Percentiles rank a stretch among this genome's conserved stretches.
phyloP scores from a whole-genome alignment of 1,139 yeast species.

The Candida tetrigidarum region DNA sequence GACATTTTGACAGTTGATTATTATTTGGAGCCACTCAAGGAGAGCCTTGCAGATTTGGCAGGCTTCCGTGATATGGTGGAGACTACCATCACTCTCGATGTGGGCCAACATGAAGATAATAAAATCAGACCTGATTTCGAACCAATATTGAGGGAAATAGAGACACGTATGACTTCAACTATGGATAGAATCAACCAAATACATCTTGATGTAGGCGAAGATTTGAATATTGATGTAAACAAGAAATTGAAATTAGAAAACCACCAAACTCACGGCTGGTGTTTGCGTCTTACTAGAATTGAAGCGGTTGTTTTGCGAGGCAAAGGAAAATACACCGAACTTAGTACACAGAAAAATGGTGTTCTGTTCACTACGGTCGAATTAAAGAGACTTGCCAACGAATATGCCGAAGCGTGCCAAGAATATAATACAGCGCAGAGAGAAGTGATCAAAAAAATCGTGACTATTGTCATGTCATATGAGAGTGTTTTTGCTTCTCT shows the following conservation, averaged over 20 bases:
- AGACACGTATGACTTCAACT: constrained; percentile 57
- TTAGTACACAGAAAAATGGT: constrained; percentile 94
- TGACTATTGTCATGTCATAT: constrained; percentile 79
- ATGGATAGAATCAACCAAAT: constrained; percentile 59
- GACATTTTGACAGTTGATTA: constrained; percentile 40
- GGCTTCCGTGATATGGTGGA: constrained; percentile 88
- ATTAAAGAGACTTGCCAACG: constrained; percentile 61
- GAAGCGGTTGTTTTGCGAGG: constrained; percentile 83
- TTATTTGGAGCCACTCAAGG: constrained; percentile 64
- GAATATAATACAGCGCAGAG: constrained; percentile 78
- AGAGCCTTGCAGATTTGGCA: constrained; percentile 52
- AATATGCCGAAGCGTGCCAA: constrained; percentile 59
- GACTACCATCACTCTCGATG: constrained; percentile 83
- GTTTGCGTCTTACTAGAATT: constrained; percentile 86
- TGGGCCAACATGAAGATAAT: constrained; percentile 58
- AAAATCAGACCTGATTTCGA: constrained; percentile 91
- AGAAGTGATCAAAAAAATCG: constrained; percentile 79
- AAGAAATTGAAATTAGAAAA: constrained; percentile 88
- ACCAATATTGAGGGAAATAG: constrained; percentile 67
- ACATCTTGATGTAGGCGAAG: constrained; percentile 72
- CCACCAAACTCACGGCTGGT: constrained; percentile 90
- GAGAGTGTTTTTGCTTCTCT: constrained; percentile 74
- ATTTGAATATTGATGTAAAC: constrained; percentile 78
- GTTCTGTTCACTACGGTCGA: constrained; percentile 81
- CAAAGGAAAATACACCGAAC: constrained; percentile 64